Percentiles rank a stretch among this genome's conserved stretches.
phyloP scores from a whole-genome alignment of 73 alveolate species.

The Symbiodinium pilosum region DNA sequence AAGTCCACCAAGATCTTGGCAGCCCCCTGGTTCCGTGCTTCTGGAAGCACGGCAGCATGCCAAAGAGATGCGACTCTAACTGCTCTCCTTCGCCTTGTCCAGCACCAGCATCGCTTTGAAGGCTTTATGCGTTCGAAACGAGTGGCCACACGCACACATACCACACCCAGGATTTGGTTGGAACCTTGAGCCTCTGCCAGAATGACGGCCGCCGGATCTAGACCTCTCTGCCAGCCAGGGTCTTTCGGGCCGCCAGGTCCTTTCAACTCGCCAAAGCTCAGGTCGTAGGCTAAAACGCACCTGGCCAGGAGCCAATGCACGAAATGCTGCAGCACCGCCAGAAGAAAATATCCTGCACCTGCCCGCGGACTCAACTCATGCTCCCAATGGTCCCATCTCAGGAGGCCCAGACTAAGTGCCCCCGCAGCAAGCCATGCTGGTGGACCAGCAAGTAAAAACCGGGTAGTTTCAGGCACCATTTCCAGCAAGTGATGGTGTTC shows the following conservation, averaged over 20 bases:
- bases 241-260: background rate
- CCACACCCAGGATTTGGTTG: slow-evolving; percentile 13
- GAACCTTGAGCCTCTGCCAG: background rate
- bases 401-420: background rate
- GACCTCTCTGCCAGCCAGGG: background rate
- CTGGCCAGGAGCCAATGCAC: slow-evolving; percentile 49
- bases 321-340: slow-evolving; percentile 63
- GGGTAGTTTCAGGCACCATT: slow-evolving; percentile 42
- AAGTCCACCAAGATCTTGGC: background rate
- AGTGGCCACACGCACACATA: slow-evolving; percentile 23
- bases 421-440: slow-evolving; percentile 27
- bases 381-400: background rate
- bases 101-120: background rate
- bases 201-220: background rate
- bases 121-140: background rate
- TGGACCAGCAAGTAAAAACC: slow-evolving; percentile 18
- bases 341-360: background rate
- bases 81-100: background rate
- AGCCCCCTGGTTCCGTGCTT: slow-evolving; percentile 59
- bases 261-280: slow-evolving; percentile 40
- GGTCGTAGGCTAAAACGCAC: slow-evolving; percentile 26
- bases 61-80: slow-evolving; percentile 35
- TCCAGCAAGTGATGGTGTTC: slow-evolving; percentile 45
- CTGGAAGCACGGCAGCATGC: slow-evolving; percentile 64
- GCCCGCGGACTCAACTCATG: background rate